phyloP scores from a whole-genome alignment of 176 grass and related monocot species.

The Triticum urartu region DNA sequence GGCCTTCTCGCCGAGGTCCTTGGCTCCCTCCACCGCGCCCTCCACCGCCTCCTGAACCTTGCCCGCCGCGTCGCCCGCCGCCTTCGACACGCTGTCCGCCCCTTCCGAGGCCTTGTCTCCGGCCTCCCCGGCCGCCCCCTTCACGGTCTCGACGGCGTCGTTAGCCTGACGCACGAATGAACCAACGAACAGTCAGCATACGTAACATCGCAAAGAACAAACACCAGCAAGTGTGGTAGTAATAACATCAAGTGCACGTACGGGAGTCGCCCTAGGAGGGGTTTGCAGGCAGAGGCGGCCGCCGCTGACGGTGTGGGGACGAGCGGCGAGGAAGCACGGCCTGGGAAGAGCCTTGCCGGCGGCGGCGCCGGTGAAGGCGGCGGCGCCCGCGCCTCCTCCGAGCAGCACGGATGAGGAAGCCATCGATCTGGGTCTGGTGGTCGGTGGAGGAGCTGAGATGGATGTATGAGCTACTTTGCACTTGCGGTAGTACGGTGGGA shows the following conservation, averaged over 20 bases:
- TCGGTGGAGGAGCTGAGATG: neutral
- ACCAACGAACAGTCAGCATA: neutral
- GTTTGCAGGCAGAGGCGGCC: constrained; percentile 7
- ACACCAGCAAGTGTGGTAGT: neutral
- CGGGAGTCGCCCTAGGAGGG: neutral
- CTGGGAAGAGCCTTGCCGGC: neutral
- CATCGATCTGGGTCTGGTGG: neutral
- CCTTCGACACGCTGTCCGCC: too few species aligned
- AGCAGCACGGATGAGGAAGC: neutral
- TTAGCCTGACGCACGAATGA: neutral
- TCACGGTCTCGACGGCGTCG: neutral
- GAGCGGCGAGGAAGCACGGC: neutral
- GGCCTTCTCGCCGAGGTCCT: neutral
- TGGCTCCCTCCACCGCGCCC: neutral
- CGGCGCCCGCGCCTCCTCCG: neutral
- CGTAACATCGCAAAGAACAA: neutral
- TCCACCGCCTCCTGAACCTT: neutral
- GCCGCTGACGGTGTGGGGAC: neutral
- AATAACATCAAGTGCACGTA: neutral
- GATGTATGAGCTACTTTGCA: constrained; percentile 5
- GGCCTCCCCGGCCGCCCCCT: neutral
- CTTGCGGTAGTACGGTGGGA: neutral
- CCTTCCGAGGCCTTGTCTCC: too few species aligned
- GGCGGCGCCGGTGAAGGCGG: neutral
- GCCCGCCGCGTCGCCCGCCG: neutral